These are phyloP conservation scores for Nannochloris sp. DNA, from an alignment of 139 green algal species.

Conservation along the genomic window DNA sequence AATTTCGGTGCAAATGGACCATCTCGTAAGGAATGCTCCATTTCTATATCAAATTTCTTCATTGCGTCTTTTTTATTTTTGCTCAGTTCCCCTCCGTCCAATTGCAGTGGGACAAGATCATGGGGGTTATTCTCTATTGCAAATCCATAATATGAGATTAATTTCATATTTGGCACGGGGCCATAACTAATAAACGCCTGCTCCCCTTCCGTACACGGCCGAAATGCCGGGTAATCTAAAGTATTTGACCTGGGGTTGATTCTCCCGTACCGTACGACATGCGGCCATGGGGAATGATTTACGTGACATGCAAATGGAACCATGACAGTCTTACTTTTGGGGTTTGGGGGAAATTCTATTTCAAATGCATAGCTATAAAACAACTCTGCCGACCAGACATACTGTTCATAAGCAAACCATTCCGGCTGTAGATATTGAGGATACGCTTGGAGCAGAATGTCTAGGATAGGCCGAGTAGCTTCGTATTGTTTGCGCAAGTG, in stretches of 20 bases:
- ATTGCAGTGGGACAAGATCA: slow-evolving; percentile 33
- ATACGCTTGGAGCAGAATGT: slow-evolving; percentile 50
- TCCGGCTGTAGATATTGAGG: slow-evolving; percentile 24
- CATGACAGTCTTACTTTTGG: slow-evolving; percentile 39
- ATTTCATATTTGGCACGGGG: slow-evolving; percentile 54
- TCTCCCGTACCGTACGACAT: slow-evolving; percentile 57
- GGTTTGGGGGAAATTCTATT: slow-evolving; percentile 11
- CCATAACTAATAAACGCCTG: slow-evolving; percentile 65
- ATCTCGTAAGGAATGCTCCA: slow-evolving; percentile 31
- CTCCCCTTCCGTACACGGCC: slow-evolving; percentile 28
- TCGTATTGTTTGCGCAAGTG: slow-evolving; percentile 41
- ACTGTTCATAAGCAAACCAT: slow-evolving; percentile 46
- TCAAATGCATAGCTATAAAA: slow-evolving; percentile 42
- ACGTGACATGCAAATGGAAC: slow-evolving; percentile 55
- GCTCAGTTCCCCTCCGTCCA: slow-evolving; percentile 10
- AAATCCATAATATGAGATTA: slow-evolving; percentile 52
- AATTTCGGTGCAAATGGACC: slow-evolving; percentile 17
- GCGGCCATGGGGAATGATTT: slow-evolving; percentile 63
- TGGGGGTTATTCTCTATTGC: slow-evolving; percentile 43
- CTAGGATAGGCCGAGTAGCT: slow-evolving; percentile 25
- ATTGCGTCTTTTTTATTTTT: neutral
- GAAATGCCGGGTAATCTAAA: slow-evolving; percentile 44
- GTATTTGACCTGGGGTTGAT: slow-evolving; percentile 25
- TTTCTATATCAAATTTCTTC: neutral
- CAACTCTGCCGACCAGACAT: slow-evolving; percentile 63